Evolutionary conservation across 208 protist species (phyloP).

Genomic region (Leishmania braziliensis): DNA sequence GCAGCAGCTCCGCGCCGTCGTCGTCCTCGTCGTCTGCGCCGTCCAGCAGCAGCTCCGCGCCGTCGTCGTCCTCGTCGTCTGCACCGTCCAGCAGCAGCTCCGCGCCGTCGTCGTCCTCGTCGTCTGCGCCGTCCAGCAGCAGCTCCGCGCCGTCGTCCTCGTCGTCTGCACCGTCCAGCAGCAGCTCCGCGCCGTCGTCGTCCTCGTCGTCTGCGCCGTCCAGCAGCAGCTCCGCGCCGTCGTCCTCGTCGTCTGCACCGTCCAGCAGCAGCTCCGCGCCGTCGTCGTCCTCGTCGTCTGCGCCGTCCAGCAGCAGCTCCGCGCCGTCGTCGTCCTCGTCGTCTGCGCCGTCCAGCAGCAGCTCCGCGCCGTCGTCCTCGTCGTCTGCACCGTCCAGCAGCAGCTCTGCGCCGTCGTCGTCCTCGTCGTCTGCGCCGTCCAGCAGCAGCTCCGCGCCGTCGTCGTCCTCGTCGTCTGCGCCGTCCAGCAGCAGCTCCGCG

Average conservation of each 20-base stretch:
- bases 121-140: background rate
- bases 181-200: background rate
- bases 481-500: constrained; percentile 1
- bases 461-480: background rate
- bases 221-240: background rate
- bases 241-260: background rate
- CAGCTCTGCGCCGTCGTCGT: background rate
- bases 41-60: background rate
- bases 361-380: background rate
- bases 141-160: background rate
- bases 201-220: background rate
- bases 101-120: no score
- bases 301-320: background rate
- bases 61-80: background rate
- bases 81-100: background rate
- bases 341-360: constrained; percentile 1
- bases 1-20: background rate
- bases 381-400: background rate
- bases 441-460: constrained; percentile 1
- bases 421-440: background rate
- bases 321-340: background rate
- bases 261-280: background rate
- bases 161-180: background rate
- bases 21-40: background rate
- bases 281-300: background rate